phyloP scores from a whole-genome alignment of 805 yeast species.

The Blastobotrys robertii region DNA sequence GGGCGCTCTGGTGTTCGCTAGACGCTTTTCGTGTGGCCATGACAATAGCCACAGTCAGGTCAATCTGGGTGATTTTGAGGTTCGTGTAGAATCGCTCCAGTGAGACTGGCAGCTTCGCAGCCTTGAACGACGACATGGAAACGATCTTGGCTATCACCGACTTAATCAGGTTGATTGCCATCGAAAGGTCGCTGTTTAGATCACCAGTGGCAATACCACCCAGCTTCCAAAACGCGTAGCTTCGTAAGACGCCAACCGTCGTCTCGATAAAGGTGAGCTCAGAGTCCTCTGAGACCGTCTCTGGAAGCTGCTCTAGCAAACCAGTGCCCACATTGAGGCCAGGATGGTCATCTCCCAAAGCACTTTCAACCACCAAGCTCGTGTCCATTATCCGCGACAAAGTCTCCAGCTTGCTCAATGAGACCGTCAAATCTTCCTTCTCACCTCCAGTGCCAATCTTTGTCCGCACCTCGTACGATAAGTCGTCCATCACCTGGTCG shows the following conservation, averaged over 20 bases:
- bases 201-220: slow-evolving; percentile 1
- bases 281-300: neutral
- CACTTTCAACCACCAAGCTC: slow-evolving; percentile 1
- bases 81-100: no score
- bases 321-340: neutral
- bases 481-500: slow-evolving; percentile 5
- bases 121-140: neutral
- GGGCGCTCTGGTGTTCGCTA: slow-evolving; percentile 5
- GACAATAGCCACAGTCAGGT: no score
- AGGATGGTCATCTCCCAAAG: neutral
- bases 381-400: slow-evolving; percentile 3
- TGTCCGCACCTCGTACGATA: slow-evolving; percentile 2
- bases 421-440: neutral
- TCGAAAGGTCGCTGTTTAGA: neutral
- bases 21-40: no score
- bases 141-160: neutral
- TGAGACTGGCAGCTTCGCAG: neutral
- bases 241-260: slow-evolving; percentile 3
- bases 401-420: slow-evolving; percentile 4
- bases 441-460: neutral
- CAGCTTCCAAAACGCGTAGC: slow-evolving; percentile 10
- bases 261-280: neutral
- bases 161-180: neutral
- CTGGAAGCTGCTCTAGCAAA: neutral
- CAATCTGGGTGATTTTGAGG: no score